Percentiles rank a stretch among this genome's conserved stretches.
These are phyloP conservation scores for Suillus variegatus DNA, from an alignment of 768 basidiomycete genomes.

Conservation along the genomic window DNA sequence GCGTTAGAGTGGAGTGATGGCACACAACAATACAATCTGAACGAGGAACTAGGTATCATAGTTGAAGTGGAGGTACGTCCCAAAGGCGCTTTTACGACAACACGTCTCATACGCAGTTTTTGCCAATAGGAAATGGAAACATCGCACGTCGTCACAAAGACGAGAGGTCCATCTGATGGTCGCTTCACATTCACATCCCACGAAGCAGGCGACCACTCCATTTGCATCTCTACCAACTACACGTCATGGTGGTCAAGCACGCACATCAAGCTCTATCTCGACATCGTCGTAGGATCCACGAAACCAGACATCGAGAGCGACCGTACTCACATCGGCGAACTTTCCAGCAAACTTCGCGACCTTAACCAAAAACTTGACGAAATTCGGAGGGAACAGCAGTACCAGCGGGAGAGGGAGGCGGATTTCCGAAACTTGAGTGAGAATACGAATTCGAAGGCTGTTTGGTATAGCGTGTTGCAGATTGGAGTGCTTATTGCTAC, in stretches of 20 bases:
- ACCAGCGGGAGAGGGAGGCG: conserved; percentile 93
- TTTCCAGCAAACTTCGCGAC: conserved; percentile 84
- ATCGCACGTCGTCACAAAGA: conserved; percentile 80
- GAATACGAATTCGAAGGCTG: conserved; percentile 84
- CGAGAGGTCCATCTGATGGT: conserved; percentile 87
- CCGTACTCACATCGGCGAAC: conserved; percentile 78
- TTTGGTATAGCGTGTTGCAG: conserved; percentile 93
- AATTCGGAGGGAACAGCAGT: conserved; percentile 93
- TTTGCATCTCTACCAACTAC: conserved; percentile 93
- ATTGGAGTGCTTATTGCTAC: conserved; percentile 82
- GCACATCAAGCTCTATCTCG: conserved; percentile 93
- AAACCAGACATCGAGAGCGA: conserved; percentile 88
- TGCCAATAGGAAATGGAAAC: conserved; percentile 77
- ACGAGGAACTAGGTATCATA: conserved; percentile 82
- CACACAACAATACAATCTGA: conserved; percentile 63
- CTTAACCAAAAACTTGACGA: conserved; percentile 93
- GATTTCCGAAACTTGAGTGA: conserved; percentile 90
- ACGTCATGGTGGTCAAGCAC: conserved; percentile 84
- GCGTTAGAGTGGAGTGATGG: conserved; percentile 90
- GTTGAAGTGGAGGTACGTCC: conserved; percentile 84
- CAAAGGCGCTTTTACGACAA: neutral
- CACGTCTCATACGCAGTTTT: neutral
- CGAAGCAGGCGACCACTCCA: conserved; percentile 94
- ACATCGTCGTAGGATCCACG: conserved; percentile 87
- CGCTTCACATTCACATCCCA: conserved; percentile 98